phyloP scores from a whole-genome alignment of 176 grass and related monocot species.

The Hordeum marinum region DNA sequence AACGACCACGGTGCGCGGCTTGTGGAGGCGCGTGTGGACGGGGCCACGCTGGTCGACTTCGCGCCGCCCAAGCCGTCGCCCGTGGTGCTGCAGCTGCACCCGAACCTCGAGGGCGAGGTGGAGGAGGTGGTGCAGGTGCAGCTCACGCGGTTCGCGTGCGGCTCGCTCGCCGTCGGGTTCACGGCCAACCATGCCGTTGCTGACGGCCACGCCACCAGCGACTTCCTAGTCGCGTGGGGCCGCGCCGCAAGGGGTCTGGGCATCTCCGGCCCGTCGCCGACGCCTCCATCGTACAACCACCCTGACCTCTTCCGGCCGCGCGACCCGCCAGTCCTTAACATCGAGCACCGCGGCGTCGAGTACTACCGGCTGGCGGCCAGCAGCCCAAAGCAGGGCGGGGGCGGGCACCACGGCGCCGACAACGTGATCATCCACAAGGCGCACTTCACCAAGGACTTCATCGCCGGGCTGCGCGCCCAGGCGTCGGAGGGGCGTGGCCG shows the following conservation, averaged over 20 bases:
- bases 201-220: conserved; percentile 48
- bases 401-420: not conserved
- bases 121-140: conserved; percentile 57
- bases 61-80: conserved; percentile 39
- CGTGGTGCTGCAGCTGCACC: conserved; percentile 27
- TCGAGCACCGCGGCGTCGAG: conserved; percentile 44
- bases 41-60: not conserved
- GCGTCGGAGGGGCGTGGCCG: conserved; percentile 24
- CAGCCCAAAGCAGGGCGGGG: not conserved
- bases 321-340: conserved; percentile 19
- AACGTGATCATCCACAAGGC: conserved; percentile 45
- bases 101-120: conserved; percentile 11
- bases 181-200: conserved; percentile 45
- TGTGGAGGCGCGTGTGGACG: conserved; percentile 38
- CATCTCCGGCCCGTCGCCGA: not conserved
- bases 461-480: conserved; percentile 33
- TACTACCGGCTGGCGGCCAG: not conserved
- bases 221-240: conserved; percentile 64
- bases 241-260: conserved; percentile 32
- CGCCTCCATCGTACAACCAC: conserved; percentile 12
- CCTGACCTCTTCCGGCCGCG: conserved; percentile 22
- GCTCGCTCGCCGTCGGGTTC: conserved; percentile 43
- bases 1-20: conserved; percentile 45
- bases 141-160: conserved; percentile 53
- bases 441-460: conserved; percentile 70